Conservation (phyloP, 2,329 filamentous ascomycete species). For the Pseudogymnoascus pannorum region DNA sequence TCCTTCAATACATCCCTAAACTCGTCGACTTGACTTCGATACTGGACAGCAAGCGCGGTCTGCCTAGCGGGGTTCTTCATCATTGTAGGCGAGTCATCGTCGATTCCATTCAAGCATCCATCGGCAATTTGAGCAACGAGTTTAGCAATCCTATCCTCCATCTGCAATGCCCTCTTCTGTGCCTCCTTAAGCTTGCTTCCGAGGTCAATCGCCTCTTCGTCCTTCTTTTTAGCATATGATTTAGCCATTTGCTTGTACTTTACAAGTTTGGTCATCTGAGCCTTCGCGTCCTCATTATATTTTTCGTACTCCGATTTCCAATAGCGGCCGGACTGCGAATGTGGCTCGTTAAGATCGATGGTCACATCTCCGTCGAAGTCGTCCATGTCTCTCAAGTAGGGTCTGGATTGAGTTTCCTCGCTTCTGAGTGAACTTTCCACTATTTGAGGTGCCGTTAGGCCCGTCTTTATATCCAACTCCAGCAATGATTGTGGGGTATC, state of each 20-base stretch:
- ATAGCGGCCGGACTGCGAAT: constrained; percentile 67
- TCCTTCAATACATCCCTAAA: constrained; percentile 45
- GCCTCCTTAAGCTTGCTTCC: constrained; percentile 60
- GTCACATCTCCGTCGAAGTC: constrained; percentile 54
- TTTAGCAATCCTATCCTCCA: constrained; percentile 56
- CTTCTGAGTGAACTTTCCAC: neutral
- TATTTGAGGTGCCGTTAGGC: constrained; percentile 9
- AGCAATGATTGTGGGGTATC: neutral
- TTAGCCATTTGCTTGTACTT: constrained; percentile 75
- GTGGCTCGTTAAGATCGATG: constrained; percentile 64
- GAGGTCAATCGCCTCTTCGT: constrained; percentile 61
- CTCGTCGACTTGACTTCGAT: constrained; percentile 52
- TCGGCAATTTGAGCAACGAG: constrained; percentile 49
- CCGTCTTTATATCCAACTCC: constrained; percentile 8
- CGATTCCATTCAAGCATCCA: constrained; percentile 31
- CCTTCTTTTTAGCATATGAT: constrained; percentile 71
- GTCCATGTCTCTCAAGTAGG: constrained; percentile 25
- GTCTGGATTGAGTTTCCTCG: constrained; percentile 21
- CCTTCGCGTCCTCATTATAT: constrained; percentile 65
- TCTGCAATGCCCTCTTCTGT: constrained; percentile 53
- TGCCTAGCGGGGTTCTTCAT: constrained; percentile 50
- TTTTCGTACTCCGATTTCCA: constrained; percentile 73
- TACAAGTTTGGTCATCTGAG: constrained; percentile 69
- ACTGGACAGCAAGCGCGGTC: constrained; percentile 49
- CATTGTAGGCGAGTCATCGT: constrained; percentile 40